Conservation (phyloP, 2,329 filamentous ascomycete species). For the Pseudogymnoascus sp. region DNA sequence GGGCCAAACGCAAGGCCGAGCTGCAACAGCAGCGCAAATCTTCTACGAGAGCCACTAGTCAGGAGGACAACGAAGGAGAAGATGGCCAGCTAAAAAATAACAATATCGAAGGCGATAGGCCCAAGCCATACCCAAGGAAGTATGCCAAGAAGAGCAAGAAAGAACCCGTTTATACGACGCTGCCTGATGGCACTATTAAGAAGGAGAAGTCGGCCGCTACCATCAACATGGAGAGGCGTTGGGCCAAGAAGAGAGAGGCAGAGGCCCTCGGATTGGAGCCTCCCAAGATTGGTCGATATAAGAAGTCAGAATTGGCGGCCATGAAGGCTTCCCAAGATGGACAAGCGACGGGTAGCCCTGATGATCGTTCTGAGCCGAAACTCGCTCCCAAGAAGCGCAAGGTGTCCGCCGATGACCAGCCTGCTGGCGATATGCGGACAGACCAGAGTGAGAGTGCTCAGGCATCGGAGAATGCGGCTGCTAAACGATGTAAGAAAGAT, state of each 20-base stretch:
- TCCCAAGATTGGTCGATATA: conserved; percentile 12
- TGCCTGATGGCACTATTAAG: conserved; percentile 10
- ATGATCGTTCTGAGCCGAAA: background rate
- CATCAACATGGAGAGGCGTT: conserved; percentile 10
- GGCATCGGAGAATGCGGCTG: background rate
- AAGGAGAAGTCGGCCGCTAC: conserved; percentile 9
- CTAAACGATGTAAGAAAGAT: background rate
- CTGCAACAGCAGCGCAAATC: background rate
- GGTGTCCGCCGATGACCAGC: background rate
- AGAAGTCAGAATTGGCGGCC: conserved; percentile 6
- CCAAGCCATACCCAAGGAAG: background rate
- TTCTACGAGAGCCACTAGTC: background rate
- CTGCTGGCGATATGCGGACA: background rate
- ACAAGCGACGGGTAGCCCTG: background rate
- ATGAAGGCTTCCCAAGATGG: conserved; percentile 4
- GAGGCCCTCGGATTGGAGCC: conserved; percentile 9
- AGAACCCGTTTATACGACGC: background rate
- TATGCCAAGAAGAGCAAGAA: conserved; percentile 8
- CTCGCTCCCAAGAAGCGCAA: conserved; percentile 1
- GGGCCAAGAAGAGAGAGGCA: conserved; percentile 10
- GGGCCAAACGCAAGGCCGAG: conserved; percentile 9
- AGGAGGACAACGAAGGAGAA: background rate
- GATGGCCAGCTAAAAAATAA: background rate
- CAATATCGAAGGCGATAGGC: background rate
- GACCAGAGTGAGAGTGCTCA: background rate